Evolutionary conservation across 164 flowering plant species (phyloP).

Genomic region (Tetracentron sinense): DNA sequence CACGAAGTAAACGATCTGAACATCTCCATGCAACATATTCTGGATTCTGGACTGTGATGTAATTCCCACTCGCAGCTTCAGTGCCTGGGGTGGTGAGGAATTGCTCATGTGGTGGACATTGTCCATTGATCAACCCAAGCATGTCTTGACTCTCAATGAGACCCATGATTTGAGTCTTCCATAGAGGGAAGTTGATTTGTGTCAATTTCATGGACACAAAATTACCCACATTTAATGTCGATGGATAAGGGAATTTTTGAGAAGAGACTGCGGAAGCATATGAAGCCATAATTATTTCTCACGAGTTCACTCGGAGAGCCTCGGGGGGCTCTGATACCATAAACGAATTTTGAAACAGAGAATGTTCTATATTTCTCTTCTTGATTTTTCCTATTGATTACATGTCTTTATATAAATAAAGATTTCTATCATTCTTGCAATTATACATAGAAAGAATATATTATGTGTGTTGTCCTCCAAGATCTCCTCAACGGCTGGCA

Average conservation of each 20-base stretch:
- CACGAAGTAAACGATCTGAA: background rate
- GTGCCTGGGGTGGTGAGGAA: background rate
- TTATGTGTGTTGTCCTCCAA: too few species aligned
- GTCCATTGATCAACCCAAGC: background rate
- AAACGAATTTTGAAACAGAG: too few species aligned
- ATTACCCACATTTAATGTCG: background rate
- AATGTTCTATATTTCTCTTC: too few species aligned
- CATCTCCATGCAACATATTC: background rate
- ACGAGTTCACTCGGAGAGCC: too few species aligned
- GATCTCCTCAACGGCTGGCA: too few species aligned
- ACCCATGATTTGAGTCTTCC: slow-evolving; percentile 4
- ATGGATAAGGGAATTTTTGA: background rate
- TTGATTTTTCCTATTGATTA: too few species aligned
- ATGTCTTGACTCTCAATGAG: background rate
- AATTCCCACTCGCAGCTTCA: background rate
- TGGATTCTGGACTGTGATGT: background rate
- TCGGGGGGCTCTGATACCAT: too few species aligned
- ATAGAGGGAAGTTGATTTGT: background rate
- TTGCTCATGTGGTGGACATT: background rate
- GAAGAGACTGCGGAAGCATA: too few species aligned
- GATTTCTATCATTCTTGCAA: too few species aligned
- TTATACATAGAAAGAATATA: too few species aligned
- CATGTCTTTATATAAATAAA: too few species aligned
- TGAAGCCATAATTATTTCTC: too few species aligned
- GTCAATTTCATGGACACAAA: slow-evolving; percentile 2